Evolutionary conservation across 2,329 filamentous ascomycete genomes (phyloP), one percentile per base, ranked within the genome.

Genomic region (Arthroderma uncinatum): DNA sequence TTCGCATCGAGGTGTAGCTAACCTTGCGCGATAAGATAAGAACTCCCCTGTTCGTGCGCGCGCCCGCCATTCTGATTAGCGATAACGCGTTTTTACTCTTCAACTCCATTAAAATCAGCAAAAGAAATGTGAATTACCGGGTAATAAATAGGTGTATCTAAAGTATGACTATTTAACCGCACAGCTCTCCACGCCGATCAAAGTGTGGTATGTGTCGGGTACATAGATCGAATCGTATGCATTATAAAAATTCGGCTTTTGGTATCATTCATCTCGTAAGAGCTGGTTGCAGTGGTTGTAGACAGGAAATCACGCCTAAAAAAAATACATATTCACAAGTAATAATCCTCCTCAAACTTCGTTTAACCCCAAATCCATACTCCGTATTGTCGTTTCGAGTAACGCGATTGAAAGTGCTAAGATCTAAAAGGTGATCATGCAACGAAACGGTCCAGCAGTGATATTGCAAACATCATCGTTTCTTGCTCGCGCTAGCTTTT

Each of bases 401-500:
- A 30, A 12, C 8, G 12, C 21, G 6, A 55, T 10, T n/a, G 54
- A 34, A 19, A 44, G n/a, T 16, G 14, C 36, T 36, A 34, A 33
- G 23, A 21, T 44, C 40, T 44, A 44, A 44, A 23, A 3, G 5
- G 40, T 9, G 7, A 50, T 9, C 28, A 9, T n/a, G n/a, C 44
- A 50, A 19, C 23, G 0, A n/a, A 33, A 50, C 44, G 6, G n/a
- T 33, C 12, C 5, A 16, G 7, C 44, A 10, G 25, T 2, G 33
- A 33, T 8, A 30, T 7, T 16, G 14, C 33, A 50, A 34, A 50
- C 28, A 37, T 54, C 52, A 47, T 36, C 37, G 14, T 30, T 62
- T 72, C 58, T 69, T 71, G 57, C 64, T 71, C 62, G 67, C 70
- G 4, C 66, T 58, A 12, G 60, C 56, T 60, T 64, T 68, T 12